phyloP scores from a whole-genome alignment of 1,284 basidiomycete species.

The Heterobasidion annosum region DNA sequence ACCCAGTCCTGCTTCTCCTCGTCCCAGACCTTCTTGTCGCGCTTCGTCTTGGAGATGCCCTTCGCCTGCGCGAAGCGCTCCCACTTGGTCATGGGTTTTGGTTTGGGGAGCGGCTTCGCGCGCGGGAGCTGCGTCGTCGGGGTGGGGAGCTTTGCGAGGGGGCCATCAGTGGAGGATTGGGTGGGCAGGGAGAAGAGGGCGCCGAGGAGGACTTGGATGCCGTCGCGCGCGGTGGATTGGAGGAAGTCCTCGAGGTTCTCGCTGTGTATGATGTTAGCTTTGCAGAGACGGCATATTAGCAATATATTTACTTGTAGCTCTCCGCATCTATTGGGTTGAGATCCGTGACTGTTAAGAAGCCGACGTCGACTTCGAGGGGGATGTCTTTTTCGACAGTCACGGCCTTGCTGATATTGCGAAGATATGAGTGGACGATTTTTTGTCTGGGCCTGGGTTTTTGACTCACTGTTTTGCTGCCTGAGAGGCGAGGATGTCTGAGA shows the following conservation, averaged over 20 bases:
- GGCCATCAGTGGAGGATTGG: constrained; percentile 70
- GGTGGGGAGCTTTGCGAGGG: constrained; percentile 75
- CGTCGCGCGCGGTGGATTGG: constrained; percentile 75
- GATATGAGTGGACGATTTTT: background rate
- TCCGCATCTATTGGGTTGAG: constrained; percentile 78
- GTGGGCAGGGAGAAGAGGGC: constrained; percentile 81
- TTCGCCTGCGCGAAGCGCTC: constrained; percentile 92
- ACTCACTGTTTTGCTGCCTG: constrained; percentile 58
- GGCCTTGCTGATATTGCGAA: constrained; percentile 40
- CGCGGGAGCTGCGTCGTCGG: constrained; percentile 77
- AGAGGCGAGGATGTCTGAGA: constrained; percentile 64
- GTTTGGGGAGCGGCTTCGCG: constrained; percentile 88
- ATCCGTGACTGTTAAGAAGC: constrained; percentile 82
- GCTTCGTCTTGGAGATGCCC: constrained; percentile 80
- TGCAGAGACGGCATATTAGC: constrained; percentile 24
- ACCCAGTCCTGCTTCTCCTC: constrained; percentile 95
- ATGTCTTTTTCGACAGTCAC: constrained; percentile 71
- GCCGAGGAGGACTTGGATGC: constrained; percentile 77
- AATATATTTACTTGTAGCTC: constrained; percentile 44
- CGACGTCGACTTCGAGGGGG: constrained; percentile 77
- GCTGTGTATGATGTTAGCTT: constrained; percentile 32
- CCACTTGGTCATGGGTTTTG: constrained; percentile 94
- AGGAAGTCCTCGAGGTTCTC: constrained; percentile 77
- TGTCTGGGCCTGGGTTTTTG: background rate
- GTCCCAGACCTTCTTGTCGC: constrained; percentile 87